Percentiles rank a stretch among this genome's conserved stretches.
Evolutionary conservation across 805 yeast genomes (phyloP).

Genomic region (Cyberlindnera nakhonratchasimensis): DNA sequence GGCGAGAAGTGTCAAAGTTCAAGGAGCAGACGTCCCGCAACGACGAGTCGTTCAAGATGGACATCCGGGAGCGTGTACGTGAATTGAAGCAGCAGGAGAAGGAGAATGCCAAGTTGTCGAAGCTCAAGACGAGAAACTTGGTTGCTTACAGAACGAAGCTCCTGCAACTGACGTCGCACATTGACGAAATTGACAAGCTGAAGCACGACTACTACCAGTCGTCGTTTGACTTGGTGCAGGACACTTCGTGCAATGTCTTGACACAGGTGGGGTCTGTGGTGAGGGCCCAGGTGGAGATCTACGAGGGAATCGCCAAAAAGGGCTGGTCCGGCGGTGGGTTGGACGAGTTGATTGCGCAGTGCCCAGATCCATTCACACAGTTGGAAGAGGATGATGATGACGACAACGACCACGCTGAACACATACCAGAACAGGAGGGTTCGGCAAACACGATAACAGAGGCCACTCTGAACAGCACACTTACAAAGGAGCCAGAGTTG

Average conservation of each 20-base stretch:
- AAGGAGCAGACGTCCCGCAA: conserved; percentile 40
- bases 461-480: conserved; percentile 1
- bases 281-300: conserved; percentile 76
- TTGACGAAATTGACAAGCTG: conserved; percentile 74
- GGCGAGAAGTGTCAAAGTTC: conserved; percentile 42
- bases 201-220: conserved; percentile 73
- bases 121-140: conserved; percentile 59
- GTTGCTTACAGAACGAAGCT: conserved; percentile 65
- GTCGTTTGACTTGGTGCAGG: conserved; percentile 58
- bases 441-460: conserved; percentile 2
- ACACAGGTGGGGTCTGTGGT: conserved; percentile 59
- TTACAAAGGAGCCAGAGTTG: conserved; percentile 4
- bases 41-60: conserved; percentile 51
- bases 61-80: conserved; percentile 49
- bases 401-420: conserved; percentile 1
- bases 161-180: conserved; percentile 62
- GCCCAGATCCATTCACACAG: conserved; percentile 59
- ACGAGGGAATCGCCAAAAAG: conserved; percentile 76
- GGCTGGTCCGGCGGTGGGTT: conserved; percentile 89
- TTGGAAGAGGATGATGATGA: conserved; percentile 22
- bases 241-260: conserved; percentile 54
- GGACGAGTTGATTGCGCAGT: conserved; percentile 58
- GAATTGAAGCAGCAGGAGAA: conserved; percentile 57
- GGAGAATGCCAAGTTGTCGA: conserved; percentile 55
- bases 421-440: background rate